Conservation (phyloP, 176 grass and related monocot genomes). For the Aegilops umbellulata region DNA sequence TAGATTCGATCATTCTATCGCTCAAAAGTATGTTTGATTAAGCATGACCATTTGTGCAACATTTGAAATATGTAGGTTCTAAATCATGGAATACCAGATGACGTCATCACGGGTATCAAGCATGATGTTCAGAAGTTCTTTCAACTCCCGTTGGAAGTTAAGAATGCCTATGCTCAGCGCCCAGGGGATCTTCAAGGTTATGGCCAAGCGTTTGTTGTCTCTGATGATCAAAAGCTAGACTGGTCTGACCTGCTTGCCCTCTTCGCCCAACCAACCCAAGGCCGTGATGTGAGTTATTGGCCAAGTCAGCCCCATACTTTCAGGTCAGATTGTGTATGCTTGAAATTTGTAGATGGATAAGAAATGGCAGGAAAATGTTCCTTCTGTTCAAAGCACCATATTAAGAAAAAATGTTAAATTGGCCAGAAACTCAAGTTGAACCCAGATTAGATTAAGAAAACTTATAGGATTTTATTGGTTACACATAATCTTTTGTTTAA, state of each 20-base stretch:
- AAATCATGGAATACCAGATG: conserved; percentile 63
- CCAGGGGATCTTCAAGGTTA: conserved; percentile 72
- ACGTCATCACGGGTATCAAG: conserved; percentile 59
- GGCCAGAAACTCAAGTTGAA: no score
- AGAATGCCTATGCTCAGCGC: conserved; percentile 72
- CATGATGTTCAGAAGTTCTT: conserved; percentile 54
- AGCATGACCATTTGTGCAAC: neutral
- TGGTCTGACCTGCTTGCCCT: conserved; percentile 88
- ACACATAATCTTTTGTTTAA: no score
- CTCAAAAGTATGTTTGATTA: no score
- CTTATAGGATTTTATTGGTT: no score
- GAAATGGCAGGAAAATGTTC: neutral
- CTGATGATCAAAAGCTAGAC: conserved; percentile 82
- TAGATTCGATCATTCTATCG: no score
- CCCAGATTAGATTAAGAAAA: no score
- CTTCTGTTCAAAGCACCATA: no score
- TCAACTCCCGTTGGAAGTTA: conserved; percentile 76
- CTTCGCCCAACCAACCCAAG: conserved; percentile 44
- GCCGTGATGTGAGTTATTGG: conserved; percentile 40
- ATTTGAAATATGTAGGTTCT: conserved; percentile 40
- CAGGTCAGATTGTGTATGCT: conserved; percentile 9
- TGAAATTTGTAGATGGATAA: neutral
- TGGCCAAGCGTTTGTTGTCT: conserved; percentile 84
- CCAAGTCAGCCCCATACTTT: conserved; percentile 32
- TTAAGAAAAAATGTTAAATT: no score